Evolutionary conservation across 2,329 filamentous ascomycete genomes (phyloP).

Genomic region (Neofusicoccum ribis): DNA sequence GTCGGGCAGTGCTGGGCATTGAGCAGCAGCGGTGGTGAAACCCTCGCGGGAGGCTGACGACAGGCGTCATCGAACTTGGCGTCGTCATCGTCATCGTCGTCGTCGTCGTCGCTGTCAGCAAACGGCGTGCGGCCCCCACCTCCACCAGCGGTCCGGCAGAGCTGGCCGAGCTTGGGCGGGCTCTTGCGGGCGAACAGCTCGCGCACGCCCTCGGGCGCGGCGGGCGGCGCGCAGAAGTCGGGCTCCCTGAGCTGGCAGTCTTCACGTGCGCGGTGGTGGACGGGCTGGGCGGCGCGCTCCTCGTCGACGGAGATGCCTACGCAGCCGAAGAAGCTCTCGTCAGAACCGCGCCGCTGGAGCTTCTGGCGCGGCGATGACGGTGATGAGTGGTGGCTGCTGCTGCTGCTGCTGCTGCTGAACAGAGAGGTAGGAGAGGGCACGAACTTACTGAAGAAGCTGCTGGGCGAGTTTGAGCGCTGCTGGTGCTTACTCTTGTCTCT

Average conservation of each 20-base stretch:
- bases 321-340: slow-evolving; percentile 14
- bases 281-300: not conserved
- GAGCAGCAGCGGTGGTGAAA: not conserved
- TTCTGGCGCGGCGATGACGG: not conserved
- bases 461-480: not conserved
- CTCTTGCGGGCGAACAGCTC: not conserved
- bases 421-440: slow-evolving; percentile 2
- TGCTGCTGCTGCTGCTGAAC: not conserved
- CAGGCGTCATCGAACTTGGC: not conserved
- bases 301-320: slow-evolving; percentile 1
- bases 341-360: not conserved
- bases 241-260: not conserved
- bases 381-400: not conserved
- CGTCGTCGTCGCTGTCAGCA: not conserved
- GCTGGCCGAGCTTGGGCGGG: not conserved
- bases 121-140: not conserved
- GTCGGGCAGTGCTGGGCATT: not conserved
- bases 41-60: not conserved
- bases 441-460: slow-evolving; percentile 6
- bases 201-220: not conserved
- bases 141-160: no score
- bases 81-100: not conserved
- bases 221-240: not conserved
- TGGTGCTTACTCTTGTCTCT: not conserved
- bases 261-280: not conserved